Base-by-base conservation (phyloP, 106 monocot genomes). In the Allium cepa region DNA sequence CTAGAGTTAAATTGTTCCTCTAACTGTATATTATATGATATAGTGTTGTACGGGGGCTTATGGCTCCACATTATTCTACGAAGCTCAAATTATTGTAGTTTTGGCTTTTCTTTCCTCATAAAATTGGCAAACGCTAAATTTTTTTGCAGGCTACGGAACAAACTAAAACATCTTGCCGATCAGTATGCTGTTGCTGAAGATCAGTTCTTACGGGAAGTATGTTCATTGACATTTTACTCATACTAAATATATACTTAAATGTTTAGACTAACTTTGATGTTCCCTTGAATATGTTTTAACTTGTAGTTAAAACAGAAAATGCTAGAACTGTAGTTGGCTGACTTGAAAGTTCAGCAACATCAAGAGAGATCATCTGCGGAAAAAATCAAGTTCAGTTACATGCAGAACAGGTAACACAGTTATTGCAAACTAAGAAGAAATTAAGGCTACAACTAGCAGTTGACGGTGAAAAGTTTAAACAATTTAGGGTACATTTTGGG, bases 381-480 rank as follows among this genome's bases (percentile, higher is more conserved):
- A 81, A 80, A 90, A 64, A 87, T 77, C 92, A 92, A 73, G 79
- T 85, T 80, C 82, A 93, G 66, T 67, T 87, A 28, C 89, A 93
- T 70, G 83, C 73, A 36, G 90, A 93, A 46, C 92, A 99, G 69
- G 80, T 99, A 65, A 67, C 83, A 71, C 92, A 87, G 62, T 76
- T 99, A 61, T 70, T 87, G 73, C 77, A 80, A 47, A 92, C 89
- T 61, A 92, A 99, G 75, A 99, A 90, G 68, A 89, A 67, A 67
- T 79, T 92, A 59, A 77, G 87, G 9, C 63, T 82, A 60, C 89
- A 99, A 75, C 82, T 99, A 66, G 84, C 82, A 57, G 79, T 92
- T 59, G 87, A 99, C 84, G 86, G 82, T 64, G 92, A 93, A 77
- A 87, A 87, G 77, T 99, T 99, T 79, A 88, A 87, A 81, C 84